These are phyloP conservation scores for Adansonia digitata DNA, from an alignment of 345 rosid species.

Conservation along the genomic window DNA sequence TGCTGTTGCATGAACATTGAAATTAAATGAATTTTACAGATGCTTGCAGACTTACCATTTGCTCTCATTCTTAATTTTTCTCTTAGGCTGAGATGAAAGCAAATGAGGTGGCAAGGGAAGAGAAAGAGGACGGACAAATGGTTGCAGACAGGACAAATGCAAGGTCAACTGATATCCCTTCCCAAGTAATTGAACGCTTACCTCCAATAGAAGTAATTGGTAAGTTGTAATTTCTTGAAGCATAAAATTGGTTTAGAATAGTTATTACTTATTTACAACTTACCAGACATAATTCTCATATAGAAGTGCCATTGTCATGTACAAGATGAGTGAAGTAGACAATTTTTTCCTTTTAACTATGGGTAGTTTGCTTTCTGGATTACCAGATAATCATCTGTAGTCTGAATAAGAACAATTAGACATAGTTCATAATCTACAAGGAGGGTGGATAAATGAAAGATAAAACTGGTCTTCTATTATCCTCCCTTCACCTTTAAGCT, in stretches of 20 bases:
- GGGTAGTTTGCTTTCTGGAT: background rate
- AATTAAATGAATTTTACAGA: background rate
- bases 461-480: background rate
- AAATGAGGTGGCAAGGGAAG: conserved; percentile 40
- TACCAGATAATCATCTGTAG: background rate
- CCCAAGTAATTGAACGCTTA: conserved; percentile 39
- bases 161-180: conserved; percentile 32
- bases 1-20: background rate
- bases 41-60: conserved; percentile 6
- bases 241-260: background rate
- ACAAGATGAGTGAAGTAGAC: background rate
- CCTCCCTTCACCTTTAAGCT: background rate
- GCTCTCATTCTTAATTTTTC: conserved; percentile 17
- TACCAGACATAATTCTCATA: background rate
- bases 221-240: conserved; percentile 32
- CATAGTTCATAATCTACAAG: background rate
- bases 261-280: background rate
- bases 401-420: background rate
- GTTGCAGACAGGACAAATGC: conserved; percentile 27
- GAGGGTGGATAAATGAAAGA: background rate
- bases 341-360: background rate
- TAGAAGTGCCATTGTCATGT: background rate
- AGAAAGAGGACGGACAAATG: conserved; percentile 42
- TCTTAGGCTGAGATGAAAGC: conserved; percentile 48
- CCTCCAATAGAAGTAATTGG: conserved; percentile 56